Base-by-base conservation (phyloP, 441 rosid species). In the Capsella rubella region DNA sequence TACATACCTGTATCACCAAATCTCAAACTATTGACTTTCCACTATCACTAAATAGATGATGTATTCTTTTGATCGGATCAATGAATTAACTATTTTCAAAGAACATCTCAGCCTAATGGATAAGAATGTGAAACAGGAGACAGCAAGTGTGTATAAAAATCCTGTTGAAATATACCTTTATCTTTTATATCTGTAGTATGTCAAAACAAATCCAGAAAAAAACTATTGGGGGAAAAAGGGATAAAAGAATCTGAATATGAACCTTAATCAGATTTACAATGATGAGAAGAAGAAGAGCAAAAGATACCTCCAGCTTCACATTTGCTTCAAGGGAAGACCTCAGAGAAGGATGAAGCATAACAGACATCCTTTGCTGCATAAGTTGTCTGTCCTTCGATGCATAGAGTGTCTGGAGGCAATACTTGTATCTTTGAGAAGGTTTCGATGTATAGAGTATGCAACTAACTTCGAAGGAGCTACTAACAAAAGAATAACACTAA, bases 401-500 rank as follows among this genome's bases (percentile, higher is more conserved):
- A 59, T 37, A 49, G 34, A 69, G 63, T n/a, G 43, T 50, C 68
- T 43, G 54, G 59, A 67, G 80, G 73, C 53, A 57, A 42, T 51
- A 76, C 60, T 67, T 13, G 59, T 66, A 77, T 77, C 72, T 76
- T 76, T 76, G 56, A 56, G 59, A 76, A 64, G 60, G 53, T 45
- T 66, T 55, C 60, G 70, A 78, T 11, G 78, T 78, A 67, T 78
- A 67, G 78, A 50, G 53, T 67, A 63, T 63, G 71, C 61, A 74
- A 64, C 78, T 72, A 78, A 60, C 69, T 77, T 72, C 56, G 51
- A 70, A 50, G 56, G 14, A 73, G 66, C 69, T 79, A 83, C 72
- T 61, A 59, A 49, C 64, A 65, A 84, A 90, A 77, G 84, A 88
- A 83, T 78, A 78, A 70, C 64, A 74, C 73, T 73, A 76, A 37